Percentiles rank a stretch among this genome's conserved stretches.
Conservation (phyloP, 441 rosid species). For the Eruca vesicaria region DNA sequence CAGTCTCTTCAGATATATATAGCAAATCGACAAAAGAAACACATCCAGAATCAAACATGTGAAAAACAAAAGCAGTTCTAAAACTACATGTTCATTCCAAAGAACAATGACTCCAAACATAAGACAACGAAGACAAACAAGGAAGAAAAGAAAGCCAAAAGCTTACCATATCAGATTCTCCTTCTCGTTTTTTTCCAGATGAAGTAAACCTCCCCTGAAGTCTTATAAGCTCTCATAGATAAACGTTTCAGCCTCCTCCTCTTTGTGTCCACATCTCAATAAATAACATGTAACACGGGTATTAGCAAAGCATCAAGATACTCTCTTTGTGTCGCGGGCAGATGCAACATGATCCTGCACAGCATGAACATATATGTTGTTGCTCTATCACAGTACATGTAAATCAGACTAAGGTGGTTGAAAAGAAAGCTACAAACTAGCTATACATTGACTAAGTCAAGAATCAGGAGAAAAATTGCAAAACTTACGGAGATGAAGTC, state of each 20-base stretch:
- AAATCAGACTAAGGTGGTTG: neutral
- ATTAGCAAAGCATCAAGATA: slow-evolving; percentile 36
- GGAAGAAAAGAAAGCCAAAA: neutral
- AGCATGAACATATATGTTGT: slow-evolving; percentile 22
- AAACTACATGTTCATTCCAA: slow-evolving; percentile 26
- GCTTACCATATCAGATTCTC: slow-evolving; percentile 31
- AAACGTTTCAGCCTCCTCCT: slow-evolving; percentile 13
- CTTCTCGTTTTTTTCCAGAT: neutral
- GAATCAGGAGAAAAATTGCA: slow-evolving; percentile 13
- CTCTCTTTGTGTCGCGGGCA: slow-evolving; percentile 77
- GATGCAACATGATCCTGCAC: slow-evolving; percentile 88
- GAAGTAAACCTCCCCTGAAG: too few relatives aligned
- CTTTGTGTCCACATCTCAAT: slow-evolving; percentile 20
- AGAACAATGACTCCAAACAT: slow-evolving; percentile 24
- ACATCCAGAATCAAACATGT: slow-evolving; percentile 22
- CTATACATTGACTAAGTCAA: neutral
- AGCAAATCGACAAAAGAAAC: slow-evolving; percentile 15
- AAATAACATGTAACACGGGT: slow-evolving; percentile 9
- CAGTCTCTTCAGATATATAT: slow-evolving; percentile 24
- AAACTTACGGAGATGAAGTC: slow-evolving; percentile 94
- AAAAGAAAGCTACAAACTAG: neutral
- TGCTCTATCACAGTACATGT: too few relatives aligned
- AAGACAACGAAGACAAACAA: slow-evolving; percentile 13
- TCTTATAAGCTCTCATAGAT: slow-evolving; percentile 6
- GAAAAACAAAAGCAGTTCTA: slow-evolving; percentile 27